Base-by-base conservation (phyloP, 2,329 filamentous ascomycete genomes). In the Ustulina deusta region DNA sequence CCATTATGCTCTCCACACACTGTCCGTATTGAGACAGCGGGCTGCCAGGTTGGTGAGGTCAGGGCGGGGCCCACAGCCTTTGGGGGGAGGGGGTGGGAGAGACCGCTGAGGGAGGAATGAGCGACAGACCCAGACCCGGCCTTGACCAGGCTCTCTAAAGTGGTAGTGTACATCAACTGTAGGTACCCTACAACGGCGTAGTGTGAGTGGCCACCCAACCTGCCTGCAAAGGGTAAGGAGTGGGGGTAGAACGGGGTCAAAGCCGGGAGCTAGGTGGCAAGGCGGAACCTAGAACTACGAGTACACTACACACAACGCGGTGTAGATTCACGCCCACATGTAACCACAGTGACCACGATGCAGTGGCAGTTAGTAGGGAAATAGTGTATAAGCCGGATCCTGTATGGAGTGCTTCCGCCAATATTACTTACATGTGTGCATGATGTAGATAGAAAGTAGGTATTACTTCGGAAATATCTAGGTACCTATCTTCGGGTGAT, bases 1-100 rank as follows among this genome's bases (percentile, higher is more conserved):
- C n/a, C 13, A 9, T n/a, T 49, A 27, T 38, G 60, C 58, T 66
- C 66, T 54, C 63, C 59, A 57, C 66, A 66, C 65, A 56, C 66
- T 62, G 68, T 54, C 67, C 64, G 22, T 40, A 69, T 56, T 44
- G 61, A 68, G 67, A 57, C 61, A 63, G 42, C 20, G 27, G 63
- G 40, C 56, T 61, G 52, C 51, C 56, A 63, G 67, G 64, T 25
- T 69, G 64, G 68, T 69, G 68, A 69, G 68, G 68, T 68, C 68
- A 69, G 65, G 68, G 64, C 60, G 63, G 63, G 65, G 68, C 64
- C 64, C 61, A 67, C 61, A 52, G 49, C 49, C 34, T 52, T 49
- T 32, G 27, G 49, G 49, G 49, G 29, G 49, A 52, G 48, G 48
- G 48, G 27, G 48, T 32, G 48, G 25, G 46, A 13, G 25, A 27